Conservation (phyloP, 2,329 filamentous ascomycete genomes). For the Leptographium galeiforme region DNA sequence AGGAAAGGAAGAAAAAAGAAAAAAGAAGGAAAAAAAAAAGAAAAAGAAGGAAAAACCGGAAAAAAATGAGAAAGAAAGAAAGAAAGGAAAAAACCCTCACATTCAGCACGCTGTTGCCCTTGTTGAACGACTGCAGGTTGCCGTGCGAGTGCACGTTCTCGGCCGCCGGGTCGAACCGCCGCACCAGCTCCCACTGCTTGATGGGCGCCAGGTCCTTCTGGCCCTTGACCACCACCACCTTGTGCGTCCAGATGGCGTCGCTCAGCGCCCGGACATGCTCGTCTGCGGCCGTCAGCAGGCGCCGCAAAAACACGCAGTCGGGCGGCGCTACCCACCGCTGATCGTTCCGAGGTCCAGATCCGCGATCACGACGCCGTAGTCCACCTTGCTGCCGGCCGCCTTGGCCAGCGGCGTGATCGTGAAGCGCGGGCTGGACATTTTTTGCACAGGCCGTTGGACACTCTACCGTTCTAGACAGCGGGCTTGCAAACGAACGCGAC, state of each 20-base stretch:
- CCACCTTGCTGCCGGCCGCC: constrained; percentile 20
- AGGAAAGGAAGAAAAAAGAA: neutral
- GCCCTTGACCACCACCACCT: constrained; percentile 28
- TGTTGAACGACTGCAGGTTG: constrained; percentile 25
- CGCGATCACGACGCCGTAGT: constrained; percentile 22
- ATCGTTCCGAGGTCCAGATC: constrained; percentile 25
- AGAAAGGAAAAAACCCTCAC: neutral
- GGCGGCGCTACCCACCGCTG: constrained; percentile 11
- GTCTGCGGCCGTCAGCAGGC: constrained; percentile 12
- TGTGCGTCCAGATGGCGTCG: constrained; percentile 28
- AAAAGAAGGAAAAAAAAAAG: too few relatives aligned
- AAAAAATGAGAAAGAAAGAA: neutral
- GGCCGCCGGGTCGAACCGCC: constrained; percentile 26
- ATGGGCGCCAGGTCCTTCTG: constrained; percentile 25
- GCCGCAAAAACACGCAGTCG: neutral
- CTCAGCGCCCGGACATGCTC: constrained; percentile 22
- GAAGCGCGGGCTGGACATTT: constrained; percentile 20
- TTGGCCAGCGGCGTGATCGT: constrained; percentile 19
- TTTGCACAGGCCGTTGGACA: too few relatives aligned
- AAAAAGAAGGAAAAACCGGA: neutral
- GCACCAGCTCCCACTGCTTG: constrained; percentile 32
- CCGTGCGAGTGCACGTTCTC: constrained; percentile 28
- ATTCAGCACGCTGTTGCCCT: constrained; percentile 24
- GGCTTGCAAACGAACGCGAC: too few relatives aligned
- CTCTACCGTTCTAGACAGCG: too few relatives aligned